Percentiles rank a stretch among this genome's conserved stretches.
These are phyloP conservation scores for Physcomitrellopsis africana DNA, from an alignment of 225 moss, liverwort and hornwort genomes.

Conservation along the genomic window DNA sequence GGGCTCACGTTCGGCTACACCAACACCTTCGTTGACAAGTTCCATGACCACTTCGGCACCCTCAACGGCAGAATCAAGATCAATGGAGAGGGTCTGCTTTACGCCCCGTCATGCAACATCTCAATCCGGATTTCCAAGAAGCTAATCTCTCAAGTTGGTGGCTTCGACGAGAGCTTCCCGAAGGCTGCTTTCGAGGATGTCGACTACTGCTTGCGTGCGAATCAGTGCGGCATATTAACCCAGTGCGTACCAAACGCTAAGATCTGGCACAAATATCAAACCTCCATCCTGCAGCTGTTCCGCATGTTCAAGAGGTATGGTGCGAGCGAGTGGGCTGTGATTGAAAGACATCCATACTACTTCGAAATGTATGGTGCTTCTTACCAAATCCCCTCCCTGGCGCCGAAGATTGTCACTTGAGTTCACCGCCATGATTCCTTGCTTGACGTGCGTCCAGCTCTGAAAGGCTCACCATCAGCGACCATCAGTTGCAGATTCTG, in stretches of 20 bases:
- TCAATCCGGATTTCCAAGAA: slow-evolving; percentile 51
- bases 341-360: slow-evolving; percentile 59
- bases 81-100: slow-evolving; percentile 57
- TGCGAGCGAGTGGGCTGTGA: slow-evolving; percentile 68
- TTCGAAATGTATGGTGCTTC: slow-evolving; percentile 58
- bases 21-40: slow-evolving; percentile 45
- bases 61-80: slow-evolving; percentile 58
- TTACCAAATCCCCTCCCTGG: slow-evolving; percentile 57
- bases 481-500: too few species aligned
- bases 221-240: slow-evolving; percentile 47
- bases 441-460: neutral
- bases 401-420: slow-evolving; percentile 48
- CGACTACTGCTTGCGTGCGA: slow-evolving; percentile 59
- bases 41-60: slow-evolving; percentile 67
- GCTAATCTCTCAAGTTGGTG: slow-evolving; percentile 57
- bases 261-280: slow-evolving; percentile 64
- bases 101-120: slow-evolving; percentile 63
- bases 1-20: slow-evolving; percentile 49
- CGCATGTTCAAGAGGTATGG: slow-evolving; percentile 69
- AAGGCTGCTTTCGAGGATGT: slow-evolving; percentile 71
- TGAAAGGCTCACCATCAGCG: too few species aligned
- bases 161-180: slow-evolving; percentile 66
- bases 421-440: neutral
- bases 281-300: slow-evolving; percentile 49
- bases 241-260: slow-evolving; percentile 61